A percentile compares a stretch with the other conserved stretches of the same genome.
phyloP scores from a whole-genome alignment of 371 early-diverging fungal genomes.

The Saksenaea oblongispora region DNA sequence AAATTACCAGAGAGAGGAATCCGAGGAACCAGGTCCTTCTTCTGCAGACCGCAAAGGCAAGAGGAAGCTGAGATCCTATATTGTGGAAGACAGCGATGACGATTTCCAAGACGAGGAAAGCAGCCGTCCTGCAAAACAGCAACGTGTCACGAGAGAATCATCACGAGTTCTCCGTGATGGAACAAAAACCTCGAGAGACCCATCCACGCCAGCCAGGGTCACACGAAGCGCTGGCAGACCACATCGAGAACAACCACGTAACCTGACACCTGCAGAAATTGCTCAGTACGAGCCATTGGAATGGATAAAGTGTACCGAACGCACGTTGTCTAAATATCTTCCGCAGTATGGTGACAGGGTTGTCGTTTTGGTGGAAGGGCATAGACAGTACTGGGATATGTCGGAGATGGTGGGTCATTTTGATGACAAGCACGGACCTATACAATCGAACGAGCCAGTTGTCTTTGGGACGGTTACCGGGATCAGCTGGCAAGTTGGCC shows the following conservation, averaged over 20 bases:
- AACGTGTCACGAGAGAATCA: conserved; percentile 5
- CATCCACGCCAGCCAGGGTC: conserved; percentile 9
- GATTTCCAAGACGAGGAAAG: conserved; percentile 32
- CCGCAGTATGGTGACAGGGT: conserved; percentile 72
- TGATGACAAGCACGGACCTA: conserved; percentile 57
- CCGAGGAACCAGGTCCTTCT: background rate
- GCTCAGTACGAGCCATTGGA: conserved; percentile 49
- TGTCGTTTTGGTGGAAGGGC: conserved; percentile 67
- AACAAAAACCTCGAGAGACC: conserved; percentile 6
- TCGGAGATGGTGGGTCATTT: conserved; percentile 55
- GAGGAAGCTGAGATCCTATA: conserved; percentile 27
- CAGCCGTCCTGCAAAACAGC: conserved; percentile 12
- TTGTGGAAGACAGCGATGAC: conserved; percentile 27
- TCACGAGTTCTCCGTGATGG: conserved; percentile 4
- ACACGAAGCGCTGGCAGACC: background rate
- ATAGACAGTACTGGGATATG: conserved; percentile 58
- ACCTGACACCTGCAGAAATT: conserved; percentile 35
- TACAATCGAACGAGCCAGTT: conserved; percentile 47
- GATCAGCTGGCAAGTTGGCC: conserved; percentile 71
- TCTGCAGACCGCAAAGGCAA: conserved; percentile 36
- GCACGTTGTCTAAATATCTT: conserved; percentile 63
- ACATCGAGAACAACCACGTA: conserved; percentile 11
- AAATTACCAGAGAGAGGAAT: background rate
- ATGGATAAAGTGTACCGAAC: conserved; percentile 63
- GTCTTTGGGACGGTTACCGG: conserved; percentile 59